Evolutionary conservation across 2,329 filamentous ascomycete genomes (phyloP).

Genomic region (Macrophomina pseudophaseolina): DNA sequence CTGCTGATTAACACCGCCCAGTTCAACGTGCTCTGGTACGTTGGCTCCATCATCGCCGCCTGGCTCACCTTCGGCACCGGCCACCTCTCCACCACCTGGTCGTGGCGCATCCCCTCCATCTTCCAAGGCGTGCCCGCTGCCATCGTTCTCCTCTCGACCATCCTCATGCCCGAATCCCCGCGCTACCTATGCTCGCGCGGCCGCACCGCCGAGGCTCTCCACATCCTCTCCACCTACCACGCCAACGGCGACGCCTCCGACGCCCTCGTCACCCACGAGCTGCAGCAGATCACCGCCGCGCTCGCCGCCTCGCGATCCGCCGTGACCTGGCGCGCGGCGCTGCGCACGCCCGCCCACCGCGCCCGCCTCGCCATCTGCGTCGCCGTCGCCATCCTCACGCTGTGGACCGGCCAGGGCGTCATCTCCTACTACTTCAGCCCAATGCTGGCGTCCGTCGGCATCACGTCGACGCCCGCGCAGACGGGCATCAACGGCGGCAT

Average conservation of each 20-base stretch:
- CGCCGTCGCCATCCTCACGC: constrained; percentile 43
- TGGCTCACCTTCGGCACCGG: constrained; percentile 33
- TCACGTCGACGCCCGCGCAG: constrained; percentile 42
- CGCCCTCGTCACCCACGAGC: not conserved
- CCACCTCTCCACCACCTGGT: constrained; percentile 51
- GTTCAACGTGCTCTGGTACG: constrained; percentile 26
- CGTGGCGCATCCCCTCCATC: constrained; percentile 58
- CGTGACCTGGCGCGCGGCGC: not conserved
- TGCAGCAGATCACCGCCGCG: not conserved
- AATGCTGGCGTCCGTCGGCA: constrained; percentile 45
- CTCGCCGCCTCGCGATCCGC: not conserved
- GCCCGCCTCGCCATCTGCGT: constrained; percentile 48
- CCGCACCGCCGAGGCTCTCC: constrained; percentile 58
- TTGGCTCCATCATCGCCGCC: constrained; percentile 20
- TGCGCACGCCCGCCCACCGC: constrained; percentile 41
- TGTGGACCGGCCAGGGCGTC: constrained; percentile 49
- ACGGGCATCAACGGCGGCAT: constrained; percentile 47
- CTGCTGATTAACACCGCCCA: not conserved
- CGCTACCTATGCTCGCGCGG: constrained; percentile 62
- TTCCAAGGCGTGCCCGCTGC: constrained; percentile 57
- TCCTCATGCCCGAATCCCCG: constrained; percentile 62
- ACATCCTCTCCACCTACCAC: constrained; percentile 61
- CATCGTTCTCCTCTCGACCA: constrained; percentile 35
- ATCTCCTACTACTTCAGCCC: constrained; percentile 45
- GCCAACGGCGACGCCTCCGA: constrained; percentile 45